Percentiles rank a stretch among this genome's conserved stretches.
Conservation (phyloP, 495 filamentous ascomycete genomes). For the Xeromyces bisporus region DNA sequence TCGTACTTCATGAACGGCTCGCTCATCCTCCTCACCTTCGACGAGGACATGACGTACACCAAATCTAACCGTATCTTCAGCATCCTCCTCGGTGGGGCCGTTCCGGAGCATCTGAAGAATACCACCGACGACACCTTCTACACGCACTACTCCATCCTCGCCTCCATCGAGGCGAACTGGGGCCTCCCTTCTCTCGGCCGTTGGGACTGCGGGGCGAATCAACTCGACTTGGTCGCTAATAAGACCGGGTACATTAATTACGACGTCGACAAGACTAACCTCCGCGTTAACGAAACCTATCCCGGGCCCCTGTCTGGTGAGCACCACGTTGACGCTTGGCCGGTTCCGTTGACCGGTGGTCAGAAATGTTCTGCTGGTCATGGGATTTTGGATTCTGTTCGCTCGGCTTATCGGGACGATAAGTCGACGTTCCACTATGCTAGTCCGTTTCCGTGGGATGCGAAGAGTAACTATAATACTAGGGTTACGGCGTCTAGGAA, state of each 20-base stretch:
- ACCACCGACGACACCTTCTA: conserved; percentile 52
- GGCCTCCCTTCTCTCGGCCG: conserved; percentile 48
- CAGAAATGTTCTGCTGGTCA: conserved; percentile 30
- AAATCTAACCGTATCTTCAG: conserved; percentile 39
- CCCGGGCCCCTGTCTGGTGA: conserved; percentile 28
- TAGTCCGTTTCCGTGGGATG: conserved; percentile 25
- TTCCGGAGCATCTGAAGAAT: conserved; percentile 38
- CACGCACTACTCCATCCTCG: conserved; percentile 53
- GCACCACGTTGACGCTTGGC: conserved; percentile 21
- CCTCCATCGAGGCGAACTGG: conserved; percentile 52
- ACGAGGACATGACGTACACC: conserved; percentile 44
- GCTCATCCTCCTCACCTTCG: conserved; percentile 50
- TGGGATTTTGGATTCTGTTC: conserved; percentile 27
- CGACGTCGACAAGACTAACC: conserved; percentile 23
- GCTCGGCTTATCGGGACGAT: conserved; percentile 18
- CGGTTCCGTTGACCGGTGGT: conserved; percentile 21
- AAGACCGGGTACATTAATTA: conserved; percentile 39
- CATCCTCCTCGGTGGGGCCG: conserved; percentile 48
- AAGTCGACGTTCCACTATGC: conserved; percentile 27
- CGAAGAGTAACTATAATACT: conserved; percentile 15
- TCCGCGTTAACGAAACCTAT: conserved; percentile 30
- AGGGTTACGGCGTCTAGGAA: conserved; percentile 17
- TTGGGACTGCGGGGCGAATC: conserved; percentile 56
- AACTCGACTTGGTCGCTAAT: conserved; percentile 43
- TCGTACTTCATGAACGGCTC: conserved; percentile 52